Conservation (phyloP, 352 stramenopile genomes). For the Elongisporangium prolatum region DNA sequence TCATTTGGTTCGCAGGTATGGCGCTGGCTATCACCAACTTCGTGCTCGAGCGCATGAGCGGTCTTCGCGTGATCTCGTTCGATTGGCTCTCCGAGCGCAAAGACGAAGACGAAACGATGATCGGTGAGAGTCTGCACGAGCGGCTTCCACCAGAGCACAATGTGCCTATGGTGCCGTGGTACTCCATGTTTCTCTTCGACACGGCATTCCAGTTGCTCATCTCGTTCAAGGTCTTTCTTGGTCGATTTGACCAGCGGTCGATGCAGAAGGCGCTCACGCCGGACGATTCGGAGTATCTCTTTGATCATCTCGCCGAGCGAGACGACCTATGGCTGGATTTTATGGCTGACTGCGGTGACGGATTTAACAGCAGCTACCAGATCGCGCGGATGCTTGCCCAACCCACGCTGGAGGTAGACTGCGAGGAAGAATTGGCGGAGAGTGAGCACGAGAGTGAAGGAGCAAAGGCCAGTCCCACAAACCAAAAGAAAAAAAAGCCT, state of each 20-base stretch:
- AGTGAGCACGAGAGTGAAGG: slow-evolving; percentile 4
- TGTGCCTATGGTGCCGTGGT: slow-evolving; percentile 92
- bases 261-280: slow-evolving; percentile 87
- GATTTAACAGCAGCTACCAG: slow-evolving; percentile 93
- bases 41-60: slow-evolving; percentile 73
- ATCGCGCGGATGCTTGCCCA: slow-evolving; percentile 89
- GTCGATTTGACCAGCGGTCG: slow-evolving; percentile 84
- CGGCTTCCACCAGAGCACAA: slow-evolving; percentile 66
- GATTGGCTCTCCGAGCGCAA: slow-evolving; percentile 51
- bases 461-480: background rate
- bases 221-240: slow-evolving; percentile 92
- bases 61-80: slow-evolving; percentile 77
- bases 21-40: slow-evolving; percentile 82
- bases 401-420: slow-evolving; percentile 78
- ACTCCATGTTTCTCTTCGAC: slow-evolving; percentile 91
- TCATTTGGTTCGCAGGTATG: slow-evolving; percentile 85
- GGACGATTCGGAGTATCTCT: slow-evolving; percentile 68
- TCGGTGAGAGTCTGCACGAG: slow-evolving; percentile 44
- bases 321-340: slow-evolving; percentile 93
- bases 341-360: slow-evolving; percentile 91
- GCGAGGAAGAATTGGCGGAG: slow-evolving; percentile 20
- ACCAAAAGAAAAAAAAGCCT: slow-evolving; percentile 15
- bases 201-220: slow-evolving; percentile 91
- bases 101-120: slow-evolving; percentile 41
- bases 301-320: slow-evolving; percentile 73